A percentile compares a stretch with the other conserved stretches of the same genome.
phyloP scores from a whole-genome alignment of 495 filamentous ascomycete genomes.

The Podospora conica region DNA sequence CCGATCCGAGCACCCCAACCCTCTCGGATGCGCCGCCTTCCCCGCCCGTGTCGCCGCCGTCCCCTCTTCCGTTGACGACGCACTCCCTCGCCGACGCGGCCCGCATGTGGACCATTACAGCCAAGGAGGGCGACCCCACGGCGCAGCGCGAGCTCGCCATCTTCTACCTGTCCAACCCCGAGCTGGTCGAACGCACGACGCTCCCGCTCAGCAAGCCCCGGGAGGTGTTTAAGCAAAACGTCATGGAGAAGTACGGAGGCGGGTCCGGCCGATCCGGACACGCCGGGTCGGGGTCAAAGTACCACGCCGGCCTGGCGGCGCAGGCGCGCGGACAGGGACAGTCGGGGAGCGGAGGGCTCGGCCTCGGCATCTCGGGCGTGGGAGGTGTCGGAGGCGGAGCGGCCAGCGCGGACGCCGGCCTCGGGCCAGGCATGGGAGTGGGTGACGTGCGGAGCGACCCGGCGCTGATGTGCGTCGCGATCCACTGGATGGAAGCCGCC shows the following conservation, averaged over 20 bases:
- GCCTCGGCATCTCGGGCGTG: conserved; percentile 12
- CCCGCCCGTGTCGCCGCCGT: conserved; percentile 24
- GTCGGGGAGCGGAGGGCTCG: conserved; percentile 7
- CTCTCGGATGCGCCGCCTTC: conserved; percentile 16
- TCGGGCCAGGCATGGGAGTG: conserved; percentile 27
- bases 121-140: conserved; percentile 84
- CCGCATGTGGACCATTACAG: conserved; percentile 87
- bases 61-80: conserved; percentile 38
- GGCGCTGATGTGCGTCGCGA: conserved; percentile 87
- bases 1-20: conserved; percentile 13
- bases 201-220: conserved; percentile 77
- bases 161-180: conserved; percentile 89
- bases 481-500: conserved; percentile 97
- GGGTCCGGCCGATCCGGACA: conserved; percentile 17
- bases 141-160: conserved; percentile 94
- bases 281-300: conserved; percentile 20
- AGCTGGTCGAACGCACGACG: conserved; percentile 76
- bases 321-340: conserved; percentile 15
- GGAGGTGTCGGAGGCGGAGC: conserved; percentile 19
- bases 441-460: conserved; percentile 68
- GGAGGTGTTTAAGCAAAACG: conserved; percentile 86
- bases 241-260: conserved; percentile 65
- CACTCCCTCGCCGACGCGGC: conserved; percentile 81
- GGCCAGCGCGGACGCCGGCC: conserved; percentile 15
- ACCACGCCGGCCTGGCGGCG: conserved; percentile 20